A percentile compares a stretch with the other conserved stretches of the same genome.
Evolutionary conservation across 2,329 filamentous ascomycete species (phyloP).

Genomic region (Colletotrichum lindemuthianum): DNA sequence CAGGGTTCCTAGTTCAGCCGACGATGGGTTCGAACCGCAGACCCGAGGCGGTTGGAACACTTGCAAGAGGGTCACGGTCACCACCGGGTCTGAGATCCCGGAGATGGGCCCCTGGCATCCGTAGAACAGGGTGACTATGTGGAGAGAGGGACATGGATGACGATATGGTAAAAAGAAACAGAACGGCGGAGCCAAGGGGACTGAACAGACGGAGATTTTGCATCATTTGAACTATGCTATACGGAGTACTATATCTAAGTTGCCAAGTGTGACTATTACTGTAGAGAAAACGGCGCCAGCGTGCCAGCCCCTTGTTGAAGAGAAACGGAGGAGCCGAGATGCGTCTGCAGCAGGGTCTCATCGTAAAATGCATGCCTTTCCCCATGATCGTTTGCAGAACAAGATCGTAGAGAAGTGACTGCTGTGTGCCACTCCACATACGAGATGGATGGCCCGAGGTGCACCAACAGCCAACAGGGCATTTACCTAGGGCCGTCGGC

Average conservation of each 20-base stretch:
- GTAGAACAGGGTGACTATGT: constrained; percentile 27
- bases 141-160: constrained; percentile 18
- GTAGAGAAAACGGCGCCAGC: background rate
- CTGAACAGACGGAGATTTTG: background rate
- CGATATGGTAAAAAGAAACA: background rate
- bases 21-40: constrained; percentile 11
- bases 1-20: background rate
- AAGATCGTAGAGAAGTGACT: no score
- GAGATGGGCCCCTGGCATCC: constrained; percentile 16
- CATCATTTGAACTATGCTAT: background rate
- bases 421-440: no score
- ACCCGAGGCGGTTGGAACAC: constrained; percentile 20
- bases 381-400: no score
- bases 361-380: background rate
- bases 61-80: constrained; percentile 11
- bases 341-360: constrained; percentile 8
- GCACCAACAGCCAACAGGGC: no score
- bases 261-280: no score
- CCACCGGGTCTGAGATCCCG: constrained; percentile 17
- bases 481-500: no score
- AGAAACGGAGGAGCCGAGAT: constrained; percentile 14
- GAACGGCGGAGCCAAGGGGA: background rate
- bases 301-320: background rate
- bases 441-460: no score
- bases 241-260: no score